Evolutionary conservation across 306 rosid species (phyloP), one percentile per base, ranked within the genome.

Genomic region (Castanopsis chinensis): DNA sequence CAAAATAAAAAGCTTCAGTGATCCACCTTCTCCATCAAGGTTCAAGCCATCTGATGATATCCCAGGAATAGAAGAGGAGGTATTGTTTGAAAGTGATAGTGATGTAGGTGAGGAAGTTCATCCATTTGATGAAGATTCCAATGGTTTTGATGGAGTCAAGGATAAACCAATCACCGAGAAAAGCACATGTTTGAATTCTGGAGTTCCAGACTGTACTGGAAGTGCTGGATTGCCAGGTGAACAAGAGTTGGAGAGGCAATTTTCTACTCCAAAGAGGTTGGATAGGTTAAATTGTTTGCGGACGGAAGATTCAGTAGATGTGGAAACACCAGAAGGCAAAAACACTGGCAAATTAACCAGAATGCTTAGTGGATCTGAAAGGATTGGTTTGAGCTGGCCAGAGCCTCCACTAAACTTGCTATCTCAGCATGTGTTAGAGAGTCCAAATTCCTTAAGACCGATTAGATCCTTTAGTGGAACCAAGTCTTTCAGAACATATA

Each of bases 371-470:
- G 87, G 91, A 12, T 67, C 91, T 71, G 97, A 94, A 72, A 92
- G 95, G 87, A 88, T 92, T 79, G 97, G 97, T 81, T 88, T 94
- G 83, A 88, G 88, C 65, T 94, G 98, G 98, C 98, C 98, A 18
- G 98, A 94, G 78, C 91, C 84, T 72, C 97, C 95, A 12, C 72
- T 92, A 60, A 86, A 91, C 86, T 80, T 91, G 86, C 72, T 89
- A 37, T 71, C 97, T 17, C 86, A 85, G 78, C 71, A 18, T 72
- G 72, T 83, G 25, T 83, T 89, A 75, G 94, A 84, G 35, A 90
- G 86, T 81, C 89, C 85, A 14, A 80, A 71, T 85, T 88, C 97
- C 72, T 85, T 90, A 20, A 91, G 72, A 37, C 59, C 92, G 9
- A 23, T 75, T 14, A 86, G 83, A 73, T 89, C 94, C 25, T 90